Base-by-base conservation (phyloP, 805 yeast species). In the Lipomyces orientalis region DNA sequence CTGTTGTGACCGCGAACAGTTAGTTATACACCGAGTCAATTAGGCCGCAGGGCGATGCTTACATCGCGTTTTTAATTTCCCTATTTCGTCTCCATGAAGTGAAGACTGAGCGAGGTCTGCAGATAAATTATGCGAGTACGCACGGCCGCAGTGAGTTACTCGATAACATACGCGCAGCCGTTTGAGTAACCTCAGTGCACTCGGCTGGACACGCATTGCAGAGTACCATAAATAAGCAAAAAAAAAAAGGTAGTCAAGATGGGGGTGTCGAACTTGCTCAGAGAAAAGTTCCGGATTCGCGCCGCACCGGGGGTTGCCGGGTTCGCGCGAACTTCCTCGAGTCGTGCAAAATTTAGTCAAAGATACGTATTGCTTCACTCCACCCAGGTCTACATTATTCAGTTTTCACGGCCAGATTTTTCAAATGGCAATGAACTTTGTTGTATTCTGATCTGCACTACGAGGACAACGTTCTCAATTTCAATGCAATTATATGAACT, bases 1-100 rank as follows among this genome's bases (percentile, higher is more conserved):
- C 66, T 63, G 49, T 7, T n/a, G 49, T 7, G 10, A n/a, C 9
- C 49, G 49, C 49, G 22, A 43, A 19, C 16, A 43, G n/a, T 43
- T 43, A 43, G 49, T 9, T 6, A 43, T 5, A 6, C 9, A 16
- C 4, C 16, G n/a, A 43, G 3, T 43, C 49, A 43, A 16, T 12
- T 0, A 43, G 8, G 49, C 2, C 19, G 4, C 4, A 9, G 9
- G 34, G 22, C 29, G 7, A 49, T 12, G 22, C 55, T 52, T 25
- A 52, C 55, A 52, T 25, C 34, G 31, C 34, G 22, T 31, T 19
- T 10, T 52, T 7, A 52, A 5, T 31, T 52, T 31, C n/a, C 14
- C 55, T 52, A 52, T 22, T 43, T 43, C 49, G 7, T 16, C 22
- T 25, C 29, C 3, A 22, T 9, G 19, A 8, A 19, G 49, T 9